Conservation (phyloP, 148 eudicot genomes). For the Polygonum aviculare region DNA sequence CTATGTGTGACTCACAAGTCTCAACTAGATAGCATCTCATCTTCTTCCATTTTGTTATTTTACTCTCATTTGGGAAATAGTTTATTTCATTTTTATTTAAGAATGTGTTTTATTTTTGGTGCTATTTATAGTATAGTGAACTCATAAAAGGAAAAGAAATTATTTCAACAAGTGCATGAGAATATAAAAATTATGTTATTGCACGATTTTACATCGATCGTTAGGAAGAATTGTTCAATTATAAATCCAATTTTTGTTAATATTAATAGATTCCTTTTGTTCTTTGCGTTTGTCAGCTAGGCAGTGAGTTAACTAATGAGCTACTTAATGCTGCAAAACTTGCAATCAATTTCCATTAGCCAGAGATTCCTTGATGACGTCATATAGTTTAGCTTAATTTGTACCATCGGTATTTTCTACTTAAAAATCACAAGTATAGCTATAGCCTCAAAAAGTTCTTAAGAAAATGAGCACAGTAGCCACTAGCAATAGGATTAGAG, state of each 20-base stretch:
- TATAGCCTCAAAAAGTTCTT: not conserved
- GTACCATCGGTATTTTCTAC: not conserved
- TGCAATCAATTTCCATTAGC: not conserved
- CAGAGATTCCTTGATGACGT: not conserved
- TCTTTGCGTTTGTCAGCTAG: not conserved
- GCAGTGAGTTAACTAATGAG: not conserved
- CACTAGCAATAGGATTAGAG: too few species aligned
- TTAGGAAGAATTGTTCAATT: too few species aligned
- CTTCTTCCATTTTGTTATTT: not conserved
- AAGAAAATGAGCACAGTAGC: not conserved
- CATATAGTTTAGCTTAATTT: not conserved
- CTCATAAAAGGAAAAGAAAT: too few species aligned
- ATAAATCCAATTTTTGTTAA: not conserved
- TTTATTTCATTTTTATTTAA: not conserved
- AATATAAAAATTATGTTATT: not conserved
- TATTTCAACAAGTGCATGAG: too few species aligned
- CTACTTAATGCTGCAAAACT: not conserved
- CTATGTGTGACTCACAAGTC: not conserved
- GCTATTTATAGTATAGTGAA: not conserved
- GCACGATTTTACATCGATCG: not conserved
- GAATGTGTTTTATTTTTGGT: not conserved
- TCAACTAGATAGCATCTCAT: not conserved
- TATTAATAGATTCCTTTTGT: not conserved
- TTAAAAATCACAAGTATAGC: not conserved
- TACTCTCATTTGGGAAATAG: not conserved